A percentile compares a stretch with the other conserved stretches of the same genome.
Conservation (phyloP, 2,329 filamentous ascomycete species). For the Thelonectria olida region DNA sequence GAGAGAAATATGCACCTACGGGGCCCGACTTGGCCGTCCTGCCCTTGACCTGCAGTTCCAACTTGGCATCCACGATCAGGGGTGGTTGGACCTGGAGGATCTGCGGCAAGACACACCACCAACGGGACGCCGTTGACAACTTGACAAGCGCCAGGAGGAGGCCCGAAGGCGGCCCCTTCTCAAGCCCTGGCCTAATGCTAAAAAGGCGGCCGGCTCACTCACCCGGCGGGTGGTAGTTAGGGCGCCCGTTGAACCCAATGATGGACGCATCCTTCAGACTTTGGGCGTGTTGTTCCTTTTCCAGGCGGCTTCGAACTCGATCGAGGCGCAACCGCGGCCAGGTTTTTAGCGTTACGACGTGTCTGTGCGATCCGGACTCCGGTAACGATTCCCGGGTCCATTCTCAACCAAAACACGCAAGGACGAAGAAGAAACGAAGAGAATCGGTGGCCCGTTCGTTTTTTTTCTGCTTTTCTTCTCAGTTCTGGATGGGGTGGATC, state of each 20-base stretch:
- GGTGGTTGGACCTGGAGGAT: conserved; percentile 9
- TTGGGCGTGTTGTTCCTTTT: background rate
- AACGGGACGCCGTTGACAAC: conserved; percentile 16
- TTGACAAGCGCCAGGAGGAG: conserved; percentile 13
- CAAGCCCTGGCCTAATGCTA: no score
- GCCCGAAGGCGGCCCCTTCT: background rate
- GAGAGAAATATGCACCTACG: background rate
- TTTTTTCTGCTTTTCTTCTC: no score
- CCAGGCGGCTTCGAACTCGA: background rate
- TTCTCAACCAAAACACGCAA: background rate
- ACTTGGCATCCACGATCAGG: background rate
- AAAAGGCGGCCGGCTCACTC: background rate
- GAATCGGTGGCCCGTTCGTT: background rate
- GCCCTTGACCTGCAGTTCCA: background rate
- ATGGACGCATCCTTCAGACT: background rate
- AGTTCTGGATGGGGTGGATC: no score
- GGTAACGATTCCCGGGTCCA: no score
- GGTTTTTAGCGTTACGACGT: background rate
- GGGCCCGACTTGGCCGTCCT: background rate
- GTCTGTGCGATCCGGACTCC: background rate
- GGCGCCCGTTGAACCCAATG: background rate
- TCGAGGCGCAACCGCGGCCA: background rate
- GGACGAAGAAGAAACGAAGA: background rate
- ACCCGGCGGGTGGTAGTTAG: background rate
- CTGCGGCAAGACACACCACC: background rate